Evolutionary conservation across 2,329 filamentous ascomycete genomes (phyloP).

Genomic region (Pezicula radicicola): DNA sequence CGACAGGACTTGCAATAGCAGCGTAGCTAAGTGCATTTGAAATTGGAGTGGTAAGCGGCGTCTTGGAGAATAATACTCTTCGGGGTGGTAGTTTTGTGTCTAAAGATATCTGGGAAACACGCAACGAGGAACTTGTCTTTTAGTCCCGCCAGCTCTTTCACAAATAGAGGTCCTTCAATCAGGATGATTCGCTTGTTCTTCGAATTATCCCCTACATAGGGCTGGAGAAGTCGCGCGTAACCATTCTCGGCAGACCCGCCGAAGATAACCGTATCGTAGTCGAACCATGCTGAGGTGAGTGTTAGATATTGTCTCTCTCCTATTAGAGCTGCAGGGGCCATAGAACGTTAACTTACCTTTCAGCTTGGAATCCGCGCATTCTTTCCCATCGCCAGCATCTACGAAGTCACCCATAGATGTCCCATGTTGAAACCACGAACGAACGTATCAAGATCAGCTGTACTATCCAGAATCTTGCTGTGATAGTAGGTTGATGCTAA

Average conservation of each 20-base stretch:
- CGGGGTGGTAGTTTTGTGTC: constrained; percentile 20
- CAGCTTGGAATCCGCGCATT: constrained; percentile 39
- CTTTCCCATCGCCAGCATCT: constrained; percentile 39
- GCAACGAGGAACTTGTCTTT: constrained; percentile 23
- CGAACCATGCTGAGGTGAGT: constrained; percentile 26
- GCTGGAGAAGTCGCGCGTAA: constrained; percentile 37
- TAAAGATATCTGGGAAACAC: constrained; percentile 23
- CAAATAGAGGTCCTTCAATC: constrained; percentile 36
- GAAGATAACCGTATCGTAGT: constrained; percentile 34
- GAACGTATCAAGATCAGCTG: constrained; percentile 29
- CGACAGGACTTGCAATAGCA: neutral
- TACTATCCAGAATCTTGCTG: constrained; percentile 21
- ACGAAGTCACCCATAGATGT: constrained; percentile 34
- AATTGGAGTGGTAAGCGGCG: neutral
- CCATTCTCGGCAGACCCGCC: constrained; percentile 39
- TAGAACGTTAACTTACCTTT: constrained; percentile 26
- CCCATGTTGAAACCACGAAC: constrained; percentile 40
- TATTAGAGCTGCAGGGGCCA: neutral
- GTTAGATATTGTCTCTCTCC: constrained; percentile 7
- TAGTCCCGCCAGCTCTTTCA: constrained; percentile 31
- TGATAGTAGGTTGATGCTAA: constrained; percentile 32
- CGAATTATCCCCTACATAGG: constrained; percentile 22
- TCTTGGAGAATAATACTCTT: constrained; percentile 6
- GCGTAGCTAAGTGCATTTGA: constrained; percentile 6
- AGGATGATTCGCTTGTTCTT: constrained; percentile 31